Base-by-base conservation (phyloP, 2,329 filamentous ascomycete species). In the Ceratocystis diversiconidia region DNA sequence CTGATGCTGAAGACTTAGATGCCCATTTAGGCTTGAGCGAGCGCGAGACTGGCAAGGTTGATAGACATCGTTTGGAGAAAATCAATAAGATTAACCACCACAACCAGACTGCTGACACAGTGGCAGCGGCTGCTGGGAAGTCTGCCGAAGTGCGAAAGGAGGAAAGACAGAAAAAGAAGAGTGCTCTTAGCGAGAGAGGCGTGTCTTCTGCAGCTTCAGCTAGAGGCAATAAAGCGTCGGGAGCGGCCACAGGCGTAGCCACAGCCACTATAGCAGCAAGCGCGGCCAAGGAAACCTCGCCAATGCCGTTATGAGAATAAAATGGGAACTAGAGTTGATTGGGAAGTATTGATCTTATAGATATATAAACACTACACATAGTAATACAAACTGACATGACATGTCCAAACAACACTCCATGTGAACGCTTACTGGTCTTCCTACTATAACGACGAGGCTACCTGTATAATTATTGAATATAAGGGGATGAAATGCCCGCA, bases 1-100 rank as follows among this genome's bases (percentile, higher is more conserved):
- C 84, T 41, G 75, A 78, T 67, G 92, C 92, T 0, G 78, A 78
- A 57, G 81, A 83, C 5, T 78, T 86, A 3, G 92, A 96, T 72
- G 73, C 79, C 64, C 77, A 79, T 41, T 75, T 90, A 15, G 83
- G 81, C 17, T 63, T 67, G 43, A 61, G 60, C 12, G 66, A 65
- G 28, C 66, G 66, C 6, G 63, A 65, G 43, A 63, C 60, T 12
- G 66, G 66, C 22, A 65, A 64, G 15, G 55, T 67, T n/a, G 66
- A 67, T 25, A 60, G 61, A 48, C 66, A 67, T 52, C 66, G 66
- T 7, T 43, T 64, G 44, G 63, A 67, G 30, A 65, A 65, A 41
- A 63, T 67, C n/a, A 55, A n/a, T 36, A 62, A 67, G 60, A 67
- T 67, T 5, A 65, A 28, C 43, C 46, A 63, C 30, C 63, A 65